These are phyloP conservation scores for Sporisorium iseilematis-ciliati DNA, from an alignment of 1,284 basidiomycete genomes.

Conservation along the genomic window DNA sequence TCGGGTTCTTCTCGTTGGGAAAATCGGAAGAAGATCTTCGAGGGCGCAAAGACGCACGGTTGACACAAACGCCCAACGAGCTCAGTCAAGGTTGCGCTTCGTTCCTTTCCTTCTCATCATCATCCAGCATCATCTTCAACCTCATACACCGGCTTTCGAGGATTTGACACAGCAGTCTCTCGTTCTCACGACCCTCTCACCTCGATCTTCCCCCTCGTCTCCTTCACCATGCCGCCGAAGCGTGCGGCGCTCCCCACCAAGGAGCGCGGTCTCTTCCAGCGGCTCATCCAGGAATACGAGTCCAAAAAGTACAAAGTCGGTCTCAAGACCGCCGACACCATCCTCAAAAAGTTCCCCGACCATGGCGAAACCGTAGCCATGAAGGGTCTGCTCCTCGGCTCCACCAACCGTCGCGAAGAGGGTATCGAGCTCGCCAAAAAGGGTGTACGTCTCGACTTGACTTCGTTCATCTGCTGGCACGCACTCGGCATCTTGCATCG, in stretches of 20 bases:
- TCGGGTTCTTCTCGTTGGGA: slow-evolving; percentile 14
- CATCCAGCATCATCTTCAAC: neutral
- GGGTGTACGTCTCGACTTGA: slow-evolving; percentile 84
- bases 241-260: slow-evolving; percentile 78
- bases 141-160: neutral
- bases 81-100: neutral
- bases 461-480: slow-evolving; percentile 97
- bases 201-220: neutral
- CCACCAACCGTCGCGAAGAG: slow-evolving; percentile 69
- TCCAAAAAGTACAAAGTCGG: slow-evolving; percentile 89
- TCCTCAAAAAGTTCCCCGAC: slow-evolving; percentile 94
- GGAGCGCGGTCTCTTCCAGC: slow-evolving; percentile 87
- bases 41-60: slow-evolving; percentile 6
- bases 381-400: slow-evolving; percentile 66
- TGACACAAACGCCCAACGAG: neutral
- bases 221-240: slow-evolving; percentile 57
- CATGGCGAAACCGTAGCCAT: slow-evolving; percentile 77
- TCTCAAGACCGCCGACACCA: slow-evolving; percentile 89
- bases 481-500: slow-evolving; percentile 79
- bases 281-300: slow-evolving; percentile 84
- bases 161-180: no score
- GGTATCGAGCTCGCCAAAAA: slow-evolving; percentile 88
- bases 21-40: slow-evolving; percentile 33
- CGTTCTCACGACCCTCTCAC: no score
- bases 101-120: neutral